Evolutionary conservation across 2,329 filamentous ascomycete species (phyloP), one percentile per base, ranked within the genome.

Genomic region (Colletotrichum tropicale): DNA sequence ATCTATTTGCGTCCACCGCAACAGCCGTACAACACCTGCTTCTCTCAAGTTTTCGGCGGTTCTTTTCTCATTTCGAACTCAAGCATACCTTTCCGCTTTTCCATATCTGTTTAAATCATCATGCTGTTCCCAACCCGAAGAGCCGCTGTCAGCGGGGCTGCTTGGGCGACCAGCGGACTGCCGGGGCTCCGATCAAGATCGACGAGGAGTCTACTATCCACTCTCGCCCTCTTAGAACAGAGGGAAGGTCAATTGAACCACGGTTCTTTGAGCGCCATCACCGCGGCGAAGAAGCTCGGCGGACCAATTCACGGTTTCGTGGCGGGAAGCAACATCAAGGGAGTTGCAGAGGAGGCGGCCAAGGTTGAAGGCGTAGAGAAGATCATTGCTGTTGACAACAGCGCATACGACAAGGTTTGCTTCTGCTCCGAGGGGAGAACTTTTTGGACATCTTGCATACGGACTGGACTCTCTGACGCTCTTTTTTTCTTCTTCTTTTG

Each of bases 351-450:
- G 73, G 93, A 98, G 86, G 96, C 94, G 28, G 94, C 96, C 78
- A 98, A 98, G 87, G 93, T 98, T 52, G 92, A 95, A 78, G 97
- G 97, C 32, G 87, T 99, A 55, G 95, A 98, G 81, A 98, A 98
- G 89, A 92, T 99, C 77, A 91, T 99, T 80, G 93, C 92, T 56
- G 93, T 98, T 24, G 95, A 98, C 78, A 98, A 95, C 86, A 92
- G 88, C 70, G 94, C 95, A 66, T 99, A 99, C 83, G 96, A 98
- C 82, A 98, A 96, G 92, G 95, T 96, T 16, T 66, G 71, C 48
- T 38, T 66, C 24, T 8, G 24, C 38, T 8, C 24, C 12, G 21
- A 55, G 26, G 5, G 18, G 5, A 16, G 30, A 18, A 15, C 18
- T 32, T 13, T 15, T 24, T 21, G 15, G 12, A 4, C 13, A 24